Percentiles rank a stretch among this genome's conserved stretches.
Evolutionary conservation across 2,329 filamentous ascomycete species (phyloP).

Genomic region (Epichloe aotearoae): DNA sequence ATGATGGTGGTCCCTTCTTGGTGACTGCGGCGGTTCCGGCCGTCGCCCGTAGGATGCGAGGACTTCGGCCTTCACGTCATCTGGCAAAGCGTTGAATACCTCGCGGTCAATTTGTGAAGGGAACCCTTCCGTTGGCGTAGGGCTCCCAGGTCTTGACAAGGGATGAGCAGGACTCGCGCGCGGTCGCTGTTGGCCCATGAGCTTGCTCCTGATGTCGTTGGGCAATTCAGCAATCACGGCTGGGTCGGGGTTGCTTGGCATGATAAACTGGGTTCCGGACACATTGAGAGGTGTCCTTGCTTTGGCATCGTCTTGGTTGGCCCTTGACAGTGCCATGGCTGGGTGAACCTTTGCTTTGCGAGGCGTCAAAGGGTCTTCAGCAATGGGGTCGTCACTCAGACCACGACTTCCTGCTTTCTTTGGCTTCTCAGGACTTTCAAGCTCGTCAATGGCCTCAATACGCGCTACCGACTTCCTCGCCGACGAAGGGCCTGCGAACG

Average conservation of each 20-base stretch:
- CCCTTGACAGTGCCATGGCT: conserved; percentile 36
- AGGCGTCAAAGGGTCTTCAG: conserved; percentile 40
- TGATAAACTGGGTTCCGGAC: conserved; percentile 78
- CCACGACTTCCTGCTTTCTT: conserved; percentile 17
- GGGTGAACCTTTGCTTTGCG: conserved; percentile 40
- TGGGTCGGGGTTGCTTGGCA: conserved; percentile 73
- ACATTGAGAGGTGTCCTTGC: conserved; percentile 62
- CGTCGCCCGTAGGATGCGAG: conserved; percentile 52
- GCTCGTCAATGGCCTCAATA: conserved; percentile 39
- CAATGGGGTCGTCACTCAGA: conserved; percentile 36
- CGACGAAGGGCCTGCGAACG: conserved; percentile 27
- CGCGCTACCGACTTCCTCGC: conserved; percentile 24
- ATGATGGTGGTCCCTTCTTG: conserved; percentile 34
- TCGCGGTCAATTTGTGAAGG: conserved; percentile 78
- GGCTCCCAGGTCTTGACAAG: conserved; percentile 24
- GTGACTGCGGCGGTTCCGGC: conserved; percentile 32
- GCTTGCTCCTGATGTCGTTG: conserved; percentile 62
- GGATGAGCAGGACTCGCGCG: conserved; percentile 10
- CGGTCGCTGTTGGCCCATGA: conserved; percentile 49
- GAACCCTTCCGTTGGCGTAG: conserved; percentile 29
- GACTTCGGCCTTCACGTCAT: conserved; percentile 75
- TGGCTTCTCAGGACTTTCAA: conserved; percentile 21
- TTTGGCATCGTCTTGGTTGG: conserved; percentile 36
- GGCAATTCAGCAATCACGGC: conserved; percentile 75
- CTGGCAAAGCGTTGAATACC: conserved; percentile 69